Evolutionary conservation across 2,329 filamentous ascomycete genomes (phyloP), one percentile per base, ranked within the genome.

Genomic region (Fusarium cyanostomum): DNA sequence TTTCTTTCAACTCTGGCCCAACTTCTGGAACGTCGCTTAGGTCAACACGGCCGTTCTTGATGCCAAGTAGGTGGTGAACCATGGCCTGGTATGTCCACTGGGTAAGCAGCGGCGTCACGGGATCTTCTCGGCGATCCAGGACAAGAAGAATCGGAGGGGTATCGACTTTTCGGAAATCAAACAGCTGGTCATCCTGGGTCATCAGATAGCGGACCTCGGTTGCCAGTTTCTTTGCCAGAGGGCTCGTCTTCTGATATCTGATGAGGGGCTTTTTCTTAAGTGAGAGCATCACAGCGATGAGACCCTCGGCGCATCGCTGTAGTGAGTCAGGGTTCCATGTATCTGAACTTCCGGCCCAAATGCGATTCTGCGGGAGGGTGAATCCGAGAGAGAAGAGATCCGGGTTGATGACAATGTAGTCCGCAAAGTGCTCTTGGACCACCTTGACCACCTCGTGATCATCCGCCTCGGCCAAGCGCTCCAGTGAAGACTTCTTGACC

Each of bases 81-180:
- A 99, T 99, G n/a, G 95, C 95, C 78, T 99, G 95, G 73, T 99
- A 99, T 24, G 95, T 99, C 95, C 95, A 99, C 75, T 99, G 95
- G 3, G 93, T 97, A 44, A 99, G 84, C 10, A 99, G 81, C 0
- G 95, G 95, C 4, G 95, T 99, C 46, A 98, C 91, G 0, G 95
- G 94, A 71, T 99, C 95, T 73, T 97, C 94, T 75, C 95, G 87
- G 37, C 95, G 88, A 77, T 99, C 95, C 27, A 99, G 79, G 51
- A 99, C 87, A 30, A 99, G 83, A 12, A 99, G 82, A 68, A 99
- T 94, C 0, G 96, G 95, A 8, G 94, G 92, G 1, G 95, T 99
- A 75, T 99, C 95, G 49, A 94, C 90, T 75, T 92, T 94, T 64
- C 94, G 87, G 75, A 99, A 99, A 75, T 98, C 94, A 77, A 99